Evolutionary conservation across 225 moss, liverwort and hornwort species (phyloP).

Genomic region (Rhytidiadelphus loreus): DNA sequence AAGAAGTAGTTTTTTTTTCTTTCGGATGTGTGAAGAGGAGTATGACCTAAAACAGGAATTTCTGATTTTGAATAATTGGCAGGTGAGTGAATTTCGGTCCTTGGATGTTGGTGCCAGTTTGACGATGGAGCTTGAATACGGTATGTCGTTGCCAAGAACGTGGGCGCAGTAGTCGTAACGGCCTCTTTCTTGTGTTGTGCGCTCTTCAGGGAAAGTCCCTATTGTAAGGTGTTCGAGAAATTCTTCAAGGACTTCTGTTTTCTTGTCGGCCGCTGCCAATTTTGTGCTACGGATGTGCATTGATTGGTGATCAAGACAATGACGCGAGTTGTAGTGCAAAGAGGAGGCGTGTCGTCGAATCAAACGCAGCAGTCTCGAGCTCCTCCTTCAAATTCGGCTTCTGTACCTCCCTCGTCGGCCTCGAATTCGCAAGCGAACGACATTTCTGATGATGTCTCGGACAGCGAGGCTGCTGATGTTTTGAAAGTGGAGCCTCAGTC

Average conservation of each 20-base stretch:
- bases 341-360: constrained; percentile 32
- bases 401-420: constrained; percentile 11
- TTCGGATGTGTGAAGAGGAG: background rate
- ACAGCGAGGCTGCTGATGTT: background rate
- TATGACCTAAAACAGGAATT: background rate
- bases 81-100: constrained; percentile 1
- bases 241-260: background rate
- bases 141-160: constrained; percentile 8
- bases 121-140: background rate
- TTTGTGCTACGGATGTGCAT: constrained; percentile 5
- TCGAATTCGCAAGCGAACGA: constrained; percentile 13
- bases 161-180: constrained; percentile 7
- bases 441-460: background rate
- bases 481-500: constrained; percentile 4
- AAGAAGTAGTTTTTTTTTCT: background rate
- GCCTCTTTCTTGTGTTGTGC: constrained; percentile 3
- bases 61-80: background rate
- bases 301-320: constrained; percentile 14
- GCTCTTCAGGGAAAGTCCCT: background rate
- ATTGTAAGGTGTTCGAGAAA: background rate
- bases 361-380: constrained; percentile 26
- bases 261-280: background rate
- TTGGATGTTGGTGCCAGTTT: constrained; percentile 1
- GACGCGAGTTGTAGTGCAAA: constrained; percentile 51
- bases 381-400: constrained; percentile 20